These are phyloP conservation scores for Kwoniella botswanensis DNA, from an alignment of 768 basidiomycete genomes.

Conservation along the genomic window DNA sequence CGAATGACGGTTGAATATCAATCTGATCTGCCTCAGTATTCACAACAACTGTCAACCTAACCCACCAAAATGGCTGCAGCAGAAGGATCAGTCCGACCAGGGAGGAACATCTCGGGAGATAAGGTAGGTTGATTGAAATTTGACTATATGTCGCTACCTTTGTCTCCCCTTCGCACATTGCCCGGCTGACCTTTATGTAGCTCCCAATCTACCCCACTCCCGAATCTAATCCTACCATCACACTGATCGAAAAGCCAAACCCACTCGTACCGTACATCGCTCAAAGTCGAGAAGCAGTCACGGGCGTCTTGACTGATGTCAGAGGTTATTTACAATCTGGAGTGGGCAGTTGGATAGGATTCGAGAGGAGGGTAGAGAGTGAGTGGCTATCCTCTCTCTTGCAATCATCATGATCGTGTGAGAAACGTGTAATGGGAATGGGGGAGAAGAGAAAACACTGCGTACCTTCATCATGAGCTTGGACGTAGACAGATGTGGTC, in stretches of 20 bases:
- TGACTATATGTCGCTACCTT: background rate
- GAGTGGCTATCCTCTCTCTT: constrained; percentile 34
- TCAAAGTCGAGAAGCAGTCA: constrained; percentile 67
- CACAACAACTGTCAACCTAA: background rate
- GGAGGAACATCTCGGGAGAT: constrained; percentile 25
- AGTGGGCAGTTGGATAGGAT: constrained; percentile 79
- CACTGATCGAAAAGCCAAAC: constrained; percentile 76
- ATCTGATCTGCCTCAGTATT: background rate
- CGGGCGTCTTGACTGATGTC: constrained; percentile 66
- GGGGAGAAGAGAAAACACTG: too few relatives aligned
- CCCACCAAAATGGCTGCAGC: constrained; percentile 4
- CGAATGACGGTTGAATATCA: background rate
- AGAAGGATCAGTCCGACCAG: constrained; percentile 23
- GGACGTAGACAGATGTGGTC: background rate
- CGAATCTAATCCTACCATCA: constrained; percentile 63
- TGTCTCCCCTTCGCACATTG: background rate
- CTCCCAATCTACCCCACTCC: constrained; percentile 79
- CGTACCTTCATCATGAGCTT: too few relatives aligned
- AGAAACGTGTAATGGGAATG: too few relatives aligned
- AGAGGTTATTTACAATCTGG: constrained; percentile 72
- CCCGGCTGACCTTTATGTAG: constrained; percentile 59
- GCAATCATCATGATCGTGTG: too few relatives aligned
- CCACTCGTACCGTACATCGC: constrained; percentile 79
- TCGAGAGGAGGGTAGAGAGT: constrained; percentile 87
- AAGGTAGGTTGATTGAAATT: constrained; percentile 21